phyloP scores from a whole-genome alignment of 2,329 filamentous ascomycete genomes.

The Raffaelea ambrosiae region DNA sequence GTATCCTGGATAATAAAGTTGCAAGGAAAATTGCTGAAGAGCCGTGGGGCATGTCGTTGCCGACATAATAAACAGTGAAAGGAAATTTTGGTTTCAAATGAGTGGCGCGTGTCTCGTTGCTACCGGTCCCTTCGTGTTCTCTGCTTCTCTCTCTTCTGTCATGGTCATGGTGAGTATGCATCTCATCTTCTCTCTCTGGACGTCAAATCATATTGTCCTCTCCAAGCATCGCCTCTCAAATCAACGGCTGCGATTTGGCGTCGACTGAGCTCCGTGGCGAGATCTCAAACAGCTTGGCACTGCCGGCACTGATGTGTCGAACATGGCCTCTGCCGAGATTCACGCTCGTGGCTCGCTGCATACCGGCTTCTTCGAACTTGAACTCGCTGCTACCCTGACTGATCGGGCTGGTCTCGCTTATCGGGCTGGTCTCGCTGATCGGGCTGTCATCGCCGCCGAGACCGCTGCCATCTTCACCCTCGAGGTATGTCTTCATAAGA shows the following conservation, averaged over 20 bases:
- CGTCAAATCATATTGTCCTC: too few relatives aligned
- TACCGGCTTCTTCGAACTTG: constrained; percentile 28
- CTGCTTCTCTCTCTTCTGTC: background rate
- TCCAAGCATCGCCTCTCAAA: constrained; percentile 1
- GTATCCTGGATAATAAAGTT: constrained; percentile 9
- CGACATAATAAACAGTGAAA: constrained; percentile 1
- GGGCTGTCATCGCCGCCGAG: constrained; percentile 6
- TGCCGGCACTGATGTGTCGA: constrained; percentile 68
- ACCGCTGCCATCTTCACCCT: constrained; percentile 24
- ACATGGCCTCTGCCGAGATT: constrained; percentile 57
- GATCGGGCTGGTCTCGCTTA: constrained; percentile 7
- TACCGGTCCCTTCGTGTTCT: background rate
- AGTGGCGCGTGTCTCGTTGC: constrained; percentile 4
- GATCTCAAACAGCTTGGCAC: constrained; percentile 65
- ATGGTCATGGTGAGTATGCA: too few relatives aligned
- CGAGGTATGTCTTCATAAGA: constrained; percentile 33
- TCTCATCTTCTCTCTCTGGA: background rate
- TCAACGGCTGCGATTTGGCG: constrained; percentile 21
- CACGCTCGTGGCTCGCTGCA: constrained; percentile 62
- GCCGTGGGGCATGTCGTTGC: constrained; percentile 7
- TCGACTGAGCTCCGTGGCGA: constrained; percentile 47
- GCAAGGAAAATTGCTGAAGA: constrained; percentile 10
- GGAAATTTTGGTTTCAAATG: constrained; percentile 11
- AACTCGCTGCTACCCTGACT: constrained; percentile 15
- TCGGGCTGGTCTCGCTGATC: constrained; percentile 4